Evolutionary conservation across 2,329 filamentous ascomycete genomes (phyloP).

Genomic region (Furcasterigmium sp.): DNA sequence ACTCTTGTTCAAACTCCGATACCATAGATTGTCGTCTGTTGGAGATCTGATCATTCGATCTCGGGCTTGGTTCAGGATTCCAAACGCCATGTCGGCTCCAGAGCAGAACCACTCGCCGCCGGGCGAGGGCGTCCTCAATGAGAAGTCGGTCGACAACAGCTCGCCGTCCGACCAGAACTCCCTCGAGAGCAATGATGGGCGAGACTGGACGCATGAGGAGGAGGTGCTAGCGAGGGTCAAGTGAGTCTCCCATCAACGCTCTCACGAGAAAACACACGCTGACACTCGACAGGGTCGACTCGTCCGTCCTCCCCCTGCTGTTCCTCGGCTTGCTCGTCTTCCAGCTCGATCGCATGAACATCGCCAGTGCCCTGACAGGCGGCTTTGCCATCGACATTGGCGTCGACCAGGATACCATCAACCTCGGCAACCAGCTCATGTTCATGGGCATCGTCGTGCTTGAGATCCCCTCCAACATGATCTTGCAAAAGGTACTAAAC

Average conservation of each 20-base stretch:
- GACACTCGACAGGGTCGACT: constrained; percentile 33
- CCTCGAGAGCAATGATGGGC: constrained; percentile 1
- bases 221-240: constrained; percentile 13
- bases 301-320: constrained; percentile 40
- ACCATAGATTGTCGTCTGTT: too few relatives aligned
- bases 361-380: constrained; percentile 43
- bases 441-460: constrained; percentile 43
- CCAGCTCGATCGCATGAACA: constrained; percentile 47
- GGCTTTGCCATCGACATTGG: constrained; percentile 37
- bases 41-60: too few relatives aligned
- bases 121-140: not conserved
- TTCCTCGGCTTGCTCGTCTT: constrained; percentile 44
- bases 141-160: constrained; percentile 5
- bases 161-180: constrained; percentile 10
- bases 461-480: constrained; percentile 48
- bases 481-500: constrained; percentile 28
- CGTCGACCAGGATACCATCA: constrained; percentile 40
- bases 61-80: too few relatives aligned
- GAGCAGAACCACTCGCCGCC: not conserved
- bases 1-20: not conserved
- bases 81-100: not conserved
- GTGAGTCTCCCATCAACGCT: constrained; percentile 6
- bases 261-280: constrained; percentile 2
- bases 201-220: constrained; percentile 11
- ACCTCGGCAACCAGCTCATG: constrained; percentile 48